Base-by-base conservation (phyloP, 2,329 filamentous ascomycete species). In the Pseudonectria foliicola region DNA sequence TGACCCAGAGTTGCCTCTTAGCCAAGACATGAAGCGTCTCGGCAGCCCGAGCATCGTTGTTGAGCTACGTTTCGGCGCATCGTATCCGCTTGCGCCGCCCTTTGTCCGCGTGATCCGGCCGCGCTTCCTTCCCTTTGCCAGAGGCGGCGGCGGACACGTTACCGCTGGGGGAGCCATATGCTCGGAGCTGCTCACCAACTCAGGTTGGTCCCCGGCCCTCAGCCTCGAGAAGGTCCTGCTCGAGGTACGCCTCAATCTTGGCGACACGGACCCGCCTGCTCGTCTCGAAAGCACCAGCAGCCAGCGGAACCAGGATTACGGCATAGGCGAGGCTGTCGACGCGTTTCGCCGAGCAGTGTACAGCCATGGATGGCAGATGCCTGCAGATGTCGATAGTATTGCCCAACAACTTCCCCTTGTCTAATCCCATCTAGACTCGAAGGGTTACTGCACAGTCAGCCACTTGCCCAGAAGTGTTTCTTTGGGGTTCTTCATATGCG, bases 21-120 rank as follows among this genome's bases (percentile, higher is more conserved):
- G 83, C 0, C 54, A 72, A 34, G 88, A 95, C 52, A 86, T 95
- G 77, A 77, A 80, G 55, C 49, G 55, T 3, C 67, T 64, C 1
- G 68, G 67, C 0, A 48, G 82, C 37, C 73, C 68, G 14, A 88
- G 84, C 52, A 66, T 95, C 26, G 78, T 94, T 1, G 60, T 93
- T 10, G 89, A 95, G 59, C 64, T 95, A 27, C 83, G 86, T 3
- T 95, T 94, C 50, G 79, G 84, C 3, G 69, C 75, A 11, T 71
- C 82, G 31, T 94, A 80, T 45, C 89, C 89, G 0, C 75, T 83
- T 52, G 72, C 76, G 1, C 89, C 89, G 3, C 89, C 89, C 0
- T 94, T 95, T 52, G 76, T 94, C 18, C 80, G 89, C 6, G 78
- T 95, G 12, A 73, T 95, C 34, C 77, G 82, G 6, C 89, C 89